Percentiles rank a stretch among this genome's conserved stretches.
Evolutionary conservation across 2,329 filamentous ascomycete genomes (phyloP).

Genomic region (Paracorniculantispora psalliotae): DNA sequence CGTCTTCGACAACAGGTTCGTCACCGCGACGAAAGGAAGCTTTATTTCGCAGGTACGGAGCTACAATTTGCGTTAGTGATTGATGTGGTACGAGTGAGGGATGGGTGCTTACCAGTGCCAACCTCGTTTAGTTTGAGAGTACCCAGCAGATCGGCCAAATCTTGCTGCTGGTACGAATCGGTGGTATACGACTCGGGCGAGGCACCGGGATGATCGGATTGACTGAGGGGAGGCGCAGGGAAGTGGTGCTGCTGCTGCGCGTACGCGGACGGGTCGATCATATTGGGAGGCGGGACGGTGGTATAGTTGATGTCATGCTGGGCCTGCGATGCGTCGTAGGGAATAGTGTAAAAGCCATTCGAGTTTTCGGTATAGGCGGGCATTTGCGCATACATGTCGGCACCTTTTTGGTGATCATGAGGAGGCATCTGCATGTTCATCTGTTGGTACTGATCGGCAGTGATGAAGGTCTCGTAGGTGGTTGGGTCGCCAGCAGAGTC

Average conservation of each 20-base stretch:
- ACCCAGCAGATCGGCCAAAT: conserved; percentile 75
- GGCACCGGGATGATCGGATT: conserved; percentile 25
- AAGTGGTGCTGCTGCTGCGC: conserved; percentile 45
- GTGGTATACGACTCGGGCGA: conserved; percentile 50
- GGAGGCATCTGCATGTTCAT: conserved; percentile 47
- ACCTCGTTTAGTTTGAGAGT: conserved; percentile 82
- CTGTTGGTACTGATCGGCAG: conserved; percentile 39
- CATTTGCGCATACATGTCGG: conserved; percentile 45
- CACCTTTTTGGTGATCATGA: conserved; percentile 32
- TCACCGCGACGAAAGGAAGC: conserved; percentile 47
- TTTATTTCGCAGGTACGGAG: conserved; percentile 76
- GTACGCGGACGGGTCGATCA: conserved; percentile 47
- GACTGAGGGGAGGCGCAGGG: conserved; percentile 44
- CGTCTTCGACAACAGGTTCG: conserved; percentile 61
- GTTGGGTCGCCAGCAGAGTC: conserved; percentile 42
- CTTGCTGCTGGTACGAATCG: conserved; percentile 63
- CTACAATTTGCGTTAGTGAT: conserved; percentile 35
- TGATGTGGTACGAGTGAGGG: background rate
- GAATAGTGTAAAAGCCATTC: conserved; percentile 41
- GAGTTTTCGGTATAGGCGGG: conserved; percentile 43
- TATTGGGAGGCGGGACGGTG: conserved; percentile 42
- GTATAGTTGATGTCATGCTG: conserved; percentile 50
- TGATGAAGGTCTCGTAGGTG: conserved; percentile 28
- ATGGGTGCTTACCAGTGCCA: conserved; percentile 63
- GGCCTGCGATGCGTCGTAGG: conserved; percentile 41